Conservation (phyloP, 805 yeast species). For the Lipomyces starkeyi region DNA sequence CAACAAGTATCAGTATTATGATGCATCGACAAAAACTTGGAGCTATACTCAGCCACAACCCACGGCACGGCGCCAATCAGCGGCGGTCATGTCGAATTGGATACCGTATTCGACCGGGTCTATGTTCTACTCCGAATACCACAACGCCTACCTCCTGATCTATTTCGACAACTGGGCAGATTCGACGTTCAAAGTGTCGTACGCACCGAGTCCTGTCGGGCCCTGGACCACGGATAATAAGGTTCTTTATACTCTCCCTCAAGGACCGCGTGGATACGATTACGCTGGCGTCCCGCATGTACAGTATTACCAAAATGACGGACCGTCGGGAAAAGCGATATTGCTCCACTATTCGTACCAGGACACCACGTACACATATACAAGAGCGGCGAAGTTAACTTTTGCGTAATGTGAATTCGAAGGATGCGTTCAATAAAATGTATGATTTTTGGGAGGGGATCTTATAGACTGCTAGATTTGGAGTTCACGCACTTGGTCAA, state of each 20-base stretch:
- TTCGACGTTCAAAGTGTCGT: conserved; percentile 22
- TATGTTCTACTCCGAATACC: conserved; percentile 32
- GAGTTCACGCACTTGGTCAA: background rate
- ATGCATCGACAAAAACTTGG: conserved; percentile 27
- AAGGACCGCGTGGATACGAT: conserved; percentile 28
- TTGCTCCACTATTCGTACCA: conserved; percentile 31
- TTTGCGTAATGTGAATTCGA: conserved; percentile 4
- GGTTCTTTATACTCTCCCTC: conserved; percentile 16
- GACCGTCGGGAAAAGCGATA: conserved; percentile 25
- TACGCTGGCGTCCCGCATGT: conserved; percentile 36
- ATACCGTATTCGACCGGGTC: conserved; percentile 34
- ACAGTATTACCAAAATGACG: conserved; percentile 14
- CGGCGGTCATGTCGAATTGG: conserved; percentile 28
- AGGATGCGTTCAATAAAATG: background rate
- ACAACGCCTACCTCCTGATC: conserved; percentile 28
- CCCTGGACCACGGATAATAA: conserved; percentile 28
- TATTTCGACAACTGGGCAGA: conserved; percentile 35
- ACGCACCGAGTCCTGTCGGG: conserved; percentile 34
- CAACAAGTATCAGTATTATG: conserved; percentile 26
- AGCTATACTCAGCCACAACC: conserved; percentile 26
- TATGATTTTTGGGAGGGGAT: background rate
- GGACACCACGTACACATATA: conserved; percentile 22
- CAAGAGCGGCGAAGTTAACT: conserved; percentile 16
- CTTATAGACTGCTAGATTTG: background rate
- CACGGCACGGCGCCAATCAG: conserved; percentile 30